Base-by-base conservation (phyloP, 345 rosid genomes). In the Atalantia buxifolia region DNA sequence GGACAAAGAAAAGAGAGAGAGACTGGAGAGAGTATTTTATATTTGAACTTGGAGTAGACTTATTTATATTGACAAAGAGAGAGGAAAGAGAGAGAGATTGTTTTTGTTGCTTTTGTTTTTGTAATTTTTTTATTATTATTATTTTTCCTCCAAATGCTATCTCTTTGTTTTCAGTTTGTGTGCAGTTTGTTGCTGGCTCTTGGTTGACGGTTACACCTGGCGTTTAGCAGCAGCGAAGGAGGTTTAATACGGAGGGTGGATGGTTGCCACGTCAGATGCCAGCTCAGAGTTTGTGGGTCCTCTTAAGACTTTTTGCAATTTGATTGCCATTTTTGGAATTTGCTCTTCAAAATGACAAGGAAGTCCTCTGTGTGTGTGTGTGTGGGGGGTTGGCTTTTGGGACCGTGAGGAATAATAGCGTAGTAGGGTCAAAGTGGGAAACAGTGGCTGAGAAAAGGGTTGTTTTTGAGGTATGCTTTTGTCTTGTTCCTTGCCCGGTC, bases 121-220 rank as follows among this genome's bases (percentile, higher is more conserved):
- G 19, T 78, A 16, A 50, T 50, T 50, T 76, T 70, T 79, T 70
- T 4, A 33, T 4, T 33, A 4, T 30, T 33, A 4, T 33, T 57
- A 24, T 22, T 42, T 31, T 9, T 45, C 65, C 13, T 42, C 13
- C 4, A 12, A 42, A 45, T 13, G 50, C 50, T 3, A 16, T 45
- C 50, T 45, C 50, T 45, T 57, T 61, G 72, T 27, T 69, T 27
- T 65, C 66, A 21, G 40, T 35, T 69, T 36, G 28, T 73, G 78
- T 76, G 85, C 66, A 56, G 57, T 53, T 53, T 19, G 89, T 82
- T 78, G 89, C 77, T 84, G 86, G 86, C 77, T 80, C 77, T 53
- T 21, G 31, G 80, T 81, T 81, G 88, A 82, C 87, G 83, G 75
- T 78, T 84, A 87, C 88, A 84, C 85, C 84, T 85, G 86, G 90